A percentile compares a stretch with the other conserved stretches of the same genome.
Evolutionary conservation across 306 rosid genomes (phyloP).

Genomic region (Glycine latifolia): DNA sequence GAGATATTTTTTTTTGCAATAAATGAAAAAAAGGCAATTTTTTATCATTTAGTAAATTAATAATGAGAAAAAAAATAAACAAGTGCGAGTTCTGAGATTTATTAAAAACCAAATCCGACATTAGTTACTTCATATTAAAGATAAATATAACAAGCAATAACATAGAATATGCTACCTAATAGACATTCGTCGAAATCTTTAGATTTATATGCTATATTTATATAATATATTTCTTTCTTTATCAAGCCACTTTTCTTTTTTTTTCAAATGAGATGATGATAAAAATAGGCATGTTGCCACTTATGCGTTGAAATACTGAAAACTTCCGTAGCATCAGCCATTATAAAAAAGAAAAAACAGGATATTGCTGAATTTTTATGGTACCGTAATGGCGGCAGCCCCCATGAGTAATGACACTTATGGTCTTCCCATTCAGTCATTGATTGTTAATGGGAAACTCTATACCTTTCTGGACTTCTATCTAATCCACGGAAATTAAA

Average conservation of each 20-base stretch:
- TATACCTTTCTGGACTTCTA: background rate
- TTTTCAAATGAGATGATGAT: background rate
- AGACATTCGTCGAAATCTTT: too few species aligned
- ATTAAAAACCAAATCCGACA: background rate
- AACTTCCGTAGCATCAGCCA: background rate
- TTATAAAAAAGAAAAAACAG: background rate
- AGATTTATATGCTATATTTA: too few species aligned
- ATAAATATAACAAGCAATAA: background rate
- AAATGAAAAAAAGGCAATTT: background rate
- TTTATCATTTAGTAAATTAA: background rate
- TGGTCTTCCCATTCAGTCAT: constrained; percentile 45
- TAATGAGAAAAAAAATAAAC: background rate
- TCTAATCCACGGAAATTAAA: constrained; percentile 21
- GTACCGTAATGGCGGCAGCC: constrained; percentile 32
- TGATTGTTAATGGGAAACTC: constrained; percentile 34
- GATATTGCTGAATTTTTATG: constrained; percentile 19
- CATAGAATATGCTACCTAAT: background rate
- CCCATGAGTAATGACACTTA: constrained; percentile 20
- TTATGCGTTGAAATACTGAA: background rate
- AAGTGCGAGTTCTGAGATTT: background rate
- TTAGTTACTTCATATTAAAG: background rate
- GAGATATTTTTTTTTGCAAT: background rate
- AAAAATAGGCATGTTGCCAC: background rate
- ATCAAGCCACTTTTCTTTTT: background rate
- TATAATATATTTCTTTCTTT: background rate